phyloP scores from a whole-genome alignment of 371 early-diverging fungal genomes.

The Phascolomyces articulosus region DNA sequence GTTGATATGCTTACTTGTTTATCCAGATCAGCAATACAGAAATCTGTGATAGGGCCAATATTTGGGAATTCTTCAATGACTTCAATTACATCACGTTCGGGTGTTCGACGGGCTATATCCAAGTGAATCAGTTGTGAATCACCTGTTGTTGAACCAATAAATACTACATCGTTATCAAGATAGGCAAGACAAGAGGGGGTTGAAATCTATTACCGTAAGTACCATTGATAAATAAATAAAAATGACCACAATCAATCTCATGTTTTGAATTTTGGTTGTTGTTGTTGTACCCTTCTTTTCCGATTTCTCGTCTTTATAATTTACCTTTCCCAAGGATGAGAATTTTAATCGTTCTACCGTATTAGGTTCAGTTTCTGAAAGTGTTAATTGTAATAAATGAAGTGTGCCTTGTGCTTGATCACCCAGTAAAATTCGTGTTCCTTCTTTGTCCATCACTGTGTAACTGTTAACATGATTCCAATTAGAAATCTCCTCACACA shows the following conservation, averaged over 20 bases:
- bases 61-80: constrained; percentile 71
- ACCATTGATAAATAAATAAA: no score
- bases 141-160: constrained; percentile 83
- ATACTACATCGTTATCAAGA: constrained; percentile 77
- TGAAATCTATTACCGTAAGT: constrained; percentile 41
- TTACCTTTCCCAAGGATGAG: not conserved
- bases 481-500: not conserved
- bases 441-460: constrained; percentile 49
- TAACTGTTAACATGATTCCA: constrained; percentile 35
- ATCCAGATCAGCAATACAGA: constrained; percentile 83
- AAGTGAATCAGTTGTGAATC: constrained; percentile 83
- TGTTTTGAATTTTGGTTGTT: no score
- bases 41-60: constrained; percentile 86
- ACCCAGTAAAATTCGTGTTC: constrained; percentile 74
- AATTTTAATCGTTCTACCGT: not conserved
- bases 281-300: not conserved
- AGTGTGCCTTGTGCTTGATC: constrained; percentile 71
- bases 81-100: constrained; percentile 26
- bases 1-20: constrained; percentile 59
- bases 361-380: constrained; percentile 6
- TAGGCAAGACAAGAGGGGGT: constrained; percentile 76
- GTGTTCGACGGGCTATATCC: constrained; percentile 1
- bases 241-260: no score
- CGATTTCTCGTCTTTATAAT: not conserved
- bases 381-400: constrained; percentile 45